These are phyloP conservation scores for Prosopis cineraria DNA, from an alignment of 306 rosid genomes.

Conservation along the genomic window DNA sequence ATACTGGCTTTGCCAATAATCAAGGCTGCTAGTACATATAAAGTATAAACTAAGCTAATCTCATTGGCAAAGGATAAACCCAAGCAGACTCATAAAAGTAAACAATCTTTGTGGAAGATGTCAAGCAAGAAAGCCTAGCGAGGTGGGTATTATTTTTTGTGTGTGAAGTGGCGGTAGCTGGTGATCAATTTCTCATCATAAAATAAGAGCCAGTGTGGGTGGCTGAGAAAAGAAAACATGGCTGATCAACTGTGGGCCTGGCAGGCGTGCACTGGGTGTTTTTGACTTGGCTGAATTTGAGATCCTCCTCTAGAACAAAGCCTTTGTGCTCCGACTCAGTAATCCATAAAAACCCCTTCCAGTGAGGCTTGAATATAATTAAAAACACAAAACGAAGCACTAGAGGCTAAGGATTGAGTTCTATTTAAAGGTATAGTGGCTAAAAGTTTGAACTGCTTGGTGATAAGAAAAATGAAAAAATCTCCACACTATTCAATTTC, in stretches of 20 bases:
- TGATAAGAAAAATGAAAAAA: not conserved
- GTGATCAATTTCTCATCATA: constrained; percentile 30
- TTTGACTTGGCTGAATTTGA: constrained; percentile 34
- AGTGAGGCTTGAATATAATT: not conserved
- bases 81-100: not conserved
- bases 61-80: constrained; percentile 2
- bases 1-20: not conserved
- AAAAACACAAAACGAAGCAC: constrained; percentile 20
- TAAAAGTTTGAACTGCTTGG: constrained; percentile 25
- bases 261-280: constrained; percentile 41
- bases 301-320: constrained; percentile 38
- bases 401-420: constrained; percentile 15
- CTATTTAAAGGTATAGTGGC: constrained; percentile 30
- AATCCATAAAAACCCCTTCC: constrained; percentile 45
- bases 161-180: constrained; percentile 36
- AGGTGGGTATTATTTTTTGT: not conserved
- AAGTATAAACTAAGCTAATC: not conserved
- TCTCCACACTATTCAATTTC: constrained; percentile 28
- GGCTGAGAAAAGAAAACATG: constrained; percentile 30
- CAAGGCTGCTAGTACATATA: not conserved
- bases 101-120: not conserved
- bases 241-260: constrained; percentile 33
- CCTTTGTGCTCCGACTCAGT: constrained; percentile 72
- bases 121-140: not conserved
- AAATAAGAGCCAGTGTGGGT: constrained; percentile 8